Evolutionary conservation across 2,329 filamentous ascomycete genomes (phyloP).

Genomic region (Colletotrichum simmondsii): DNA sequence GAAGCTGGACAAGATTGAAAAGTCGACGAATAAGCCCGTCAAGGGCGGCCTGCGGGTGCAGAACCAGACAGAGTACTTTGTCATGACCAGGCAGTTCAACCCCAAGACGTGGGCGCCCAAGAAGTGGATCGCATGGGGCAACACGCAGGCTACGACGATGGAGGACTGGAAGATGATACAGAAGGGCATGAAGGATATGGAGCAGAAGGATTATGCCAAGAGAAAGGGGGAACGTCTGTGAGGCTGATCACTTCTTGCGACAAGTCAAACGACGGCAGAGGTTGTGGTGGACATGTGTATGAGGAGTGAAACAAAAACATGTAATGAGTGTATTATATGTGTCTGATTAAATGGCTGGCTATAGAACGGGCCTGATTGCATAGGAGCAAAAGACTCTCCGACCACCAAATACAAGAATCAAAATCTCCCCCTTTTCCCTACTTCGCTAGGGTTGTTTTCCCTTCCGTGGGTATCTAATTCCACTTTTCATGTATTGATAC

Average conservation of each 20-base stretch:
- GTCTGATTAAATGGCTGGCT: slow-evolving; percentile 25
- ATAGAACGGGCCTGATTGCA: slow-evolving; percentile 20
- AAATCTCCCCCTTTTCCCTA: neutral
- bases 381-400: slow-evolving; percentile 19
- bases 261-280: neutral
- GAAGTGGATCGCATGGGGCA: slow-evolving; percentile 75
- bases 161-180: slow-evolving; percentile 50
- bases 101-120: slow-evolving; percentile 57
- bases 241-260: neutral
- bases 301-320: slow-evolving; percentile 31
- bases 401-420: slow-evolving; percentile 9
- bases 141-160: slow-evolving; percentile 63
- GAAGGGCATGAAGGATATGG: slow-evolving; percentile 46
- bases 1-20: slow-evolving; percentile 56
- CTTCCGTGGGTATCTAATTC: neutral
- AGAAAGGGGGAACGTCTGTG: slow-evolving; percentile 21
- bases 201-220: slow-evolving; percentile 33
- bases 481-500: neutral
- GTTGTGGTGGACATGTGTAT: slow-evolving; percentile 18
- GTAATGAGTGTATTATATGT: slow-evolving; percentile 36
- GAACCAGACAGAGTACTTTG: slow-evolving; percentile 72
- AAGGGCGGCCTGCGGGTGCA: slow-evolving; percentile 61
- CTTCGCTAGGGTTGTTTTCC: too few species aligned
- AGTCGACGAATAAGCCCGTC: slow-evolving; percentile 41
- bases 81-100: slow-evolving; percentile 63